These are phyloP conservation scores for Yarrowia alimentaria DNA, from an alignment of 805 yeast genomes.

Conservation along the genomic window DNA sequence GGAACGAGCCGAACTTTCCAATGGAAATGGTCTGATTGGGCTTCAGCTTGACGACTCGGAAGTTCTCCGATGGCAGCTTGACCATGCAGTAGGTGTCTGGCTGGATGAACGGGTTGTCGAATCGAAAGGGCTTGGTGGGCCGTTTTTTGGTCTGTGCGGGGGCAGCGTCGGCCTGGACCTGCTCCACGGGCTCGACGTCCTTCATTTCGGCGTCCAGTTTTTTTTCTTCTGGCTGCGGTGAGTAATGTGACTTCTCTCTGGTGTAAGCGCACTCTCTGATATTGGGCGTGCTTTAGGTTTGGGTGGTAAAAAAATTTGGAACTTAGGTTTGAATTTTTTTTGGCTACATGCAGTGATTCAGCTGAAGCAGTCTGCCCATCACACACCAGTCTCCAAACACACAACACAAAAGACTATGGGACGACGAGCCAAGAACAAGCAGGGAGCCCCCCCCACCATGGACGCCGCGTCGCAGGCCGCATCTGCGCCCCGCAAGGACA, in stretches of 20 bases:
- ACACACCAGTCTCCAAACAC: neutral
- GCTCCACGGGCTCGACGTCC: neutral
- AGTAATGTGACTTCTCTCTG: no score
- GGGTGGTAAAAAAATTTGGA: constrained; percentile 20
- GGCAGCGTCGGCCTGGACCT: neutral
- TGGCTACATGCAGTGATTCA: constrained; percentile 9
- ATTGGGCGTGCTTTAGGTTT: no score
- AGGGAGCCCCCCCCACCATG: constrained; percentile 83
- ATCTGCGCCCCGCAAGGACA: constrained; percentile 29
- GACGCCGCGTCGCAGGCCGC: constrained; percentile 64
- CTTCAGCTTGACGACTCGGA: constrained; percentile 67
- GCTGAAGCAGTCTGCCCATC: neutral
- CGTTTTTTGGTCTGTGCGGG: neutral
- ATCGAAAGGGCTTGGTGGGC: constrained; percentile 9
- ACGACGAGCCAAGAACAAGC: constrained; percentile 88
- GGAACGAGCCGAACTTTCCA: constrained; percentile 90
- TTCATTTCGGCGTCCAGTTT: constrained; percentile 20
- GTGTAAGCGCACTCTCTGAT: no score
- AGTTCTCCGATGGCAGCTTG: constrained; percentile 76
- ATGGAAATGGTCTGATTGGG: constrained; percentile 61
- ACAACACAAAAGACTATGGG: constrained; percentile 56
- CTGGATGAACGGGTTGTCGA: constrained; percentile 40
- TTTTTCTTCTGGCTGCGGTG: no score
- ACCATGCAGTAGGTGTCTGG: constrained; percentile 60
- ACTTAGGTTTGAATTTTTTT: constrained; percentile 22